These are phyloP conservation scores for Forsythia suspensa DNA, from an alignment of 257 asterid species.

Conservation along the genomic window DNA sequence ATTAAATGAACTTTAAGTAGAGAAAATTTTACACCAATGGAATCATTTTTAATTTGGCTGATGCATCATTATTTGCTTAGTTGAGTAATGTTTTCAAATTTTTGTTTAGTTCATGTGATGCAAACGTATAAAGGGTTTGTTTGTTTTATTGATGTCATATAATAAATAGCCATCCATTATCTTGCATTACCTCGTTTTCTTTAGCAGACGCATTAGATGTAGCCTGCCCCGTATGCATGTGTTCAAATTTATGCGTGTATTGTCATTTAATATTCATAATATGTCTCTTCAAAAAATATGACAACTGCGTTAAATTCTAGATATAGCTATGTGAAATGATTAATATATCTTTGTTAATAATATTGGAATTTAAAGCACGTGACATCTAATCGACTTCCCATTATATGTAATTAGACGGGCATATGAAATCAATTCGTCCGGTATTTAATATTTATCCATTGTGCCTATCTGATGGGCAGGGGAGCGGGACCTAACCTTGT, in stretches of 20 bases:
- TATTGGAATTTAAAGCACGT: not conserved
- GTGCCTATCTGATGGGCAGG: not conserved
- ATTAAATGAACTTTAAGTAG: not conserved
- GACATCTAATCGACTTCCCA: not conserved
- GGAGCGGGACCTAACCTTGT: not conserved
- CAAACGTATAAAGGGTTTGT: conserved; percentile 18
- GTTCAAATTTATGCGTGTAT: not conserved
- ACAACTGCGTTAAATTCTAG: not conserved
- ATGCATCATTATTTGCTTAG: not conserved
- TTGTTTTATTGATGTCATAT: conserved; percentile 24
- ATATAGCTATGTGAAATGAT: not conserved
- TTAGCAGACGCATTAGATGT: conserved; percentile 9
- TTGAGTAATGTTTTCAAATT: not conserved
- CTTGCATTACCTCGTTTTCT: not conserved
- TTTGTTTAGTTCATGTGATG: not conserved
- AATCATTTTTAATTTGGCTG: not conserved
- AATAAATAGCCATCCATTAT: conserved; percentile 2
- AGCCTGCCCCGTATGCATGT: not conserved
- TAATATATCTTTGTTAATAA: not conserved
- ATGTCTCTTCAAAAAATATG: not conserved
- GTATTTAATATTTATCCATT: not conserved
- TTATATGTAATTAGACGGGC: not conserved
- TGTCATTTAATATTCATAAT: not conserved
- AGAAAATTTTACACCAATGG: not conserved
- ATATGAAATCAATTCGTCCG: not conserved